Evolutionary conservation across 305 asterid species (phyloP), one percentile per base, ranked within the genome.

Genomic region (Andrographis paniculata): DNA sequence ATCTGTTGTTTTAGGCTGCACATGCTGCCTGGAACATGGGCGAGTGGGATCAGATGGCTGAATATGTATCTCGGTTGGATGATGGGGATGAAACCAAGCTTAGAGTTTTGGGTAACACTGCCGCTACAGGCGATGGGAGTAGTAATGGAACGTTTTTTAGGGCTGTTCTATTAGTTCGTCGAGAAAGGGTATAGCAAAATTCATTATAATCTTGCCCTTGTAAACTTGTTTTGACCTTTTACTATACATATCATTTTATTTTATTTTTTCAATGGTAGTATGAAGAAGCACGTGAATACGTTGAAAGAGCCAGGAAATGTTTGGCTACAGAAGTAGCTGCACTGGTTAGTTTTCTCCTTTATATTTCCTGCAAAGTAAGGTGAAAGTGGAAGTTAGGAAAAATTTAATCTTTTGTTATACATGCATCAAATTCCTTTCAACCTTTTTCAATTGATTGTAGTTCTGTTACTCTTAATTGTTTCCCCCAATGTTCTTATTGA

Each of bases 11-110:
- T 46, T 70, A 92, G 99, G 99, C 97, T 77, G 95, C 99, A 48
- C 56, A 2, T 61, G 95, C 95, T 81, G 99, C 99, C 63, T 92
- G 97, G 97, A 84, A 92, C 91, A 92, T 92, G 99, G 94, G 97
- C 47, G 99, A 92, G 69, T 92, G 99, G 99, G 99, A 92, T 70
- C 99, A 92, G 77, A 92, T 92, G 99, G 74, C 93, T 39, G 99
- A 92, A 37, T 92, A 92, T 74, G 99, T 87, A 70, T 79, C 87
- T 68, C 79, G 88, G 56, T 72, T 87, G 69, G 99, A 92, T 73
- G 99, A 92, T 68, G 99, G 99, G 51, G 97, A 92, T 72, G 99
- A 92, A 67, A 75, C 91, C 50, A 84, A 82, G 69, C 85, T 87
- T 58, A 84, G 91, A 48, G 89, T 81, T 50, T 72, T 84, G 79